Evolutionary conservation across 139 green algal genomes (phyloP).

Genomic region (Coelastrella sp.): DNA sequence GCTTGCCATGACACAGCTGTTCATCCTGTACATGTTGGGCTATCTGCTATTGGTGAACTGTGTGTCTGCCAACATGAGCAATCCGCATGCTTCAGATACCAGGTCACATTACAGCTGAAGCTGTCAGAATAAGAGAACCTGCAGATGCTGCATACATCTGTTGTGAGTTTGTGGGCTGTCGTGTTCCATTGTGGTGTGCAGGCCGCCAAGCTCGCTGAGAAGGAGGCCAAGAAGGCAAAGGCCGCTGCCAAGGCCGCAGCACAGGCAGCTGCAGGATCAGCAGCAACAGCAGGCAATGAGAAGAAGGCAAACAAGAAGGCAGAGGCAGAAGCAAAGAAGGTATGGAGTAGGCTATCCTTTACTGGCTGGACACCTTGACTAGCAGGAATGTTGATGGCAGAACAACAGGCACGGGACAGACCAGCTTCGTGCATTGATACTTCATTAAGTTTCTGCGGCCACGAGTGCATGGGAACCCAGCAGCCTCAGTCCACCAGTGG

Average conservation of each 20-base stretch:
- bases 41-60: too few species aligned
- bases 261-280: conserved; percentile 53
- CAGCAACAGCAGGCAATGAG: conserved; percentile 50
- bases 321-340: conserved; percentile 88
- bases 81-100: neutral
- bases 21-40: too few species aligned
- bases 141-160: neutral
- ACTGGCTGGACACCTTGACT: neutral
- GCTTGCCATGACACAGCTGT: too few species aligned
- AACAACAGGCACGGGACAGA: too few species aligned
- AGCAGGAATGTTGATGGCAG: too few species aligned
- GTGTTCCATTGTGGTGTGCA: conserved; percentile 35
- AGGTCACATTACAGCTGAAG: neutral
- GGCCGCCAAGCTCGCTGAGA: conserved; percentile 86
- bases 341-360: conserved; percentile 22
- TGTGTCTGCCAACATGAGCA: neutral
- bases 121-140: too few species aligned
- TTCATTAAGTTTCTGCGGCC: too few species aligned
- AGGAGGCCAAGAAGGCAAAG: conserved; percentile 80
- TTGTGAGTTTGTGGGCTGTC: neutral
- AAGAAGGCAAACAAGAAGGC: conserved; percentile 86
- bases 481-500: too few species aligned
- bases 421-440: too few species aligned
- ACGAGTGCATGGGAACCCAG: too few species aligned
- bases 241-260: conserved; percentile 52